Evolutionary conservation across 352 stramenopile genomes (phyloP).

Genomic region (Phytophthora syringae): DNA sequence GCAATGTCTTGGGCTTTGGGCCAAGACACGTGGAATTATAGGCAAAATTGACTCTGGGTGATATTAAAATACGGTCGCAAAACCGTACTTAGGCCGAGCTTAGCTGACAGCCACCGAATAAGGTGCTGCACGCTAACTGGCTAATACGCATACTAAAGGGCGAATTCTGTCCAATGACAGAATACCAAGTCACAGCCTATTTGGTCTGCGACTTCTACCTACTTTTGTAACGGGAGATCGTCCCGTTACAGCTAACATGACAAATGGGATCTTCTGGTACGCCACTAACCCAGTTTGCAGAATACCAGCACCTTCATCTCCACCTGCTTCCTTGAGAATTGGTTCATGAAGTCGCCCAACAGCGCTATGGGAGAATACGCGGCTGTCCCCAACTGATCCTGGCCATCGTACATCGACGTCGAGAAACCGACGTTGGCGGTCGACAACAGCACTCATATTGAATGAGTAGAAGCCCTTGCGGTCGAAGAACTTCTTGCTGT

Average conservation of each 20-base stretch:
- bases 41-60: too few species aligned
- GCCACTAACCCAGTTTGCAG: background rate
- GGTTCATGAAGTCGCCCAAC: background rate
- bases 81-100: too few species aligned
- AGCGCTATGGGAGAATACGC: constrained; percentile 3
- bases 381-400: constrained; percentile 2
- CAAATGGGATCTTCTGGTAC: background rate
- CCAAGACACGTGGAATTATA: too few species aligned
- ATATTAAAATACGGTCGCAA: too few species aligned
- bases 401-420: constrained; percentile 4
- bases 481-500: constrained; percentile 7
- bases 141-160: too few species aligned
- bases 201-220: too few species aligned
- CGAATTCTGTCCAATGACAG: too few species aligned
- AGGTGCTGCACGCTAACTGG: too few species aligned
- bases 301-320: background rate
- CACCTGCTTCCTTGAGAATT: background rate
- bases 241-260: background rate
- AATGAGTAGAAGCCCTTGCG: constrained; percentile 10
- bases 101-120: too few species aligned
- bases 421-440: constrained; percentile 1
- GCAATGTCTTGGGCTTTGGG: too few species aligned
- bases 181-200: too few species aligned
- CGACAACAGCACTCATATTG: constrained; percentile 5
- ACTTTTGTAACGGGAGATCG: too few species aligned